phyloP scores from a whole-genome alignment of 1,284 basidiomycete genomes.

The Pseudozyma pruni region DNA sequence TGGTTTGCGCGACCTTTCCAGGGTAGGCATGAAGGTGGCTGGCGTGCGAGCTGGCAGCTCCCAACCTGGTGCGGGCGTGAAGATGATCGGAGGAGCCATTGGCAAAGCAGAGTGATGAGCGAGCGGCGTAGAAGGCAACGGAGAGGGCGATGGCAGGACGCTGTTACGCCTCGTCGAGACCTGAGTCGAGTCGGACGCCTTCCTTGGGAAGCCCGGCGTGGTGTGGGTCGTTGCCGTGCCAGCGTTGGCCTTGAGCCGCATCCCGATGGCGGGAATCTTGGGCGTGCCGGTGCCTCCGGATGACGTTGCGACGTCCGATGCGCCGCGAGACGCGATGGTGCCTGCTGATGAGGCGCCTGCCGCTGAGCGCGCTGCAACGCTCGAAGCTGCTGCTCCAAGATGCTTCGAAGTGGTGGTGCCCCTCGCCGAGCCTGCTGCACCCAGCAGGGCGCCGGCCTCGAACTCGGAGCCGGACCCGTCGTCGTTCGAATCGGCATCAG shows the following conservation, averaged over 20 bases:
- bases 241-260: conserved; percentile 54
- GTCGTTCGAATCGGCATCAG: conserved; percentile 37
- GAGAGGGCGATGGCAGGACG: conserved; percentile 44
- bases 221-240: conserved; percentile 22
- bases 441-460: conserved; percentile 37
- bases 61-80: conserved; percentile 52
- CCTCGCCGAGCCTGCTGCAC: conserved; percentile 16
- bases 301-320: conserved; percentile 20
- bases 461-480: conserved; percentile 52
- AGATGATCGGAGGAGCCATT: conserved; percentile 15
- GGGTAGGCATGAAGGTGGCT: conserved; percentile 50
- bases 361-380: conserved; percentile 19
- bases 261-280: conserved; percentile 38
- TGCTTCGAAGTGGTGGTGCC: conserved; percentile 25
- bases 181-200: conserved; percentile 31
- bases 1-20: conserved; percentile 42
- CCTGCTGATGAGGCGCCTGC: conserved; percentile 1
- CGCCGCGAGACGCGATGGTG: conserved; percentile 15
- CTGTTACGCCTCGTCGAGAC: conserved; percentile 47
- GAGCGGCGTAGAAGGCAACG: conserved; percentile 38
- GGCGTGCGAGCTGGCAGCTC: conserved; percentile 55
- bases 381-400: conserved; percentile 11
- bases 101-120: conserved; percentile 6
- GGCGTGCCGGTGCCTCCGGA: conserved; percentile 16
- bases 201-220: conserved; percentile 36